Percentiles rank a stretch among this genome's conserved stretches.
These are phyloP conservation scores for Acanthamoeba sp. DNA, from an alignment of 208 protist species.

Conservation along the genomic window DNA sequence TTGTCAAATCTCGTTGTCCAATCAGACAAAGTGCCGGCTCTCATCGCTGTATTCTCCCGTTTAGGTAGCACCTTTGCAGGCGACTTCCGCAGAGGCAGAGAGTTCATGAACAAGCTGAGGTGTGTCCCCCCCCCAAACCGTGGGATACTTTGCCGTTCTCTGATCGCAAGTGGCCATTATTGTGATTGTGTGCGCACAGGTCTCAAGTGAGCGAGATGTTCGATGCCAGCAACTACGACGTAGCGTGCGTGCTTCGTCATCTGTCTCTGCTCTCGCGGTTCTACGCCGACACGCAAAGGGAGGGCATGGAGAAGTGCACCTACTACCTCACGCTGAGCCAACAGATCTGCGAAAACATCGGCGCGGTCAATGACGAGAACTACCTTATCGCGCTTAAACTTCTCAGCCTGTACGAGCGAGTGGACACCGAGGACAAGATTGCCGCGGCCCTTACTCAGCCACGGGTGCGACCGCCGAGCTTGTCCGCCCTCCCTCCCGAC, in stretches of 20 bases:
- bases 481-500: too few species aligned
- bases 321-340: slow-evolving; percentile 30
- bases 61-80: slow-evolving; percentile 7
- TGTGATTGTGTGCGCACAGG: not conserved
- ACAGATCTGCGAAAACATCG: not conserved
- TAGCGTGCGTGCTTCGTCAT: slow-evolving; percentile 11
- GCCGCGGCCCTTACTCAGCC: not conserved
- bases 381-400: slow-evolving; percentile 16
- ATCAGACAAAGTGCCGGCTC: too few species aligned
- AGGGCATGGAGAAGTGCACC: not conserved
- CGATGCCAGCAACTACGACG: slow-evolving; percentile 21
- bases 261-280: not conserved
- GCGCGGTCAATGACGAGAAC: slow-evolving; percentile 28
- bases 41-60: too few species aligned
- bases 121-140: not conserved
- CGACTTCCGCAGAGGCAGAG: not conserved
- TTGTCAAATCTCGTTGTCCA: too few species aligned
- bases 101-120: slow-evolving; percentile 16
- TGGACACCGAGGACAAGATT: slow-evolving; percentile 9
- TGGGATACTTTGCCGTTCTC: not conserved
- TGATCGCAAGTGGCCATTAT: too few species aligned
- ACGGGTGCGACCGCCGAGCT: not conserved
- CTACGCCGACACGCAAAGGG: not conserved
- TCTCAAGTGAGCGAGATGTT: slow-evolving; percentile 12
- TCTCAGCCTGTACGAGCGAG: not conserved